phyloP scores from a whole-genome alignment of 495 filamentous ascomycete genomes.

The Parachaetomium inaequale region DNA sequence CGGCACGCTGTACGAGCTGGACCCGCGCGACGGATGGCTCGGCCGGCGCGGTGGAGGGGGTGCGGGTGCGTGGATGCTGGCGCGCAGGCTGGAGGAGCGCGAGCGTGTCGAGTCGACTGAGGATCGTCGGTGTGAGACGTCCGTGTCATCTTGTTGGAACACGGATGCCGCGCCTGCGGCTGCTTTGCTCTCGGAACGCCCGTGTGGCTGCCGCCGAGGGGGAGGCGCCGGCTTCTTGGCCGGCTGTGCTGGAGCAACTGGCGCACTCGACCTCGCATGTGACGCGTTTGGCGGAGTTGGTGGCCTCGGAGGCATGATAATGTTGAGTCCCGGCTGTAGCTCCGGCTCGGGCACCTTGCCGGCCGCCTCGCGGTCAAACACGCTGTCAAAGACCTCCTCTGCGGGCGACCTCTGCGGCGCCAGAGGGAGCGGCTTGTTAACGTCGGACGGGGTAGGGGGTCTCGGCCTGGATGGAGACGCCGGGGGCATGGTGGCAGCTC shows the following conservation, averaged over 20 bases:
- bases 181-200: slow-evolving; percentile 37
- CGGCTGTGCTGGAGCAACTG: slow-evolving; percentile 14
- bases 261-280: slow-evolving; percentile 23
- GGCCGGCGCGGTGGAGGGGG: slow-evolving; percentile 46
- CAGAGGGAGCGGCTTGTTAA: slow-evolving; percentile 50
- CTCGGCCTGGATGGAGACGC: slow-evolving; percentile 10
- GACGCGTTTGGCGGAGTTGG: slow-evolving; percentile 35
- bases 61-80: slow-evolving; percentile 35
- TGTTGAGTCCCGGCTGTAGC: slow-evolving; percentile 28
- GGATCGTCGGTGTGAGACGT: slow-evolving; percentile 37
- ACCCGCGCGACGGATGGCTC: slow-evolving; percentile 30
- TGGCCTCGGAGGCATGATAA: slow-evolving; percentile 28
- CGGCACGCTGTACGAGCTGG: slow-evolving; percentile 24
- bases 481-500: neutral
- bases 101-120: slow-evolving; percentile 45
- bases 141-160: slow-evolving; percentile 27
- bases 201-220: slow-evolving; percentile 46
- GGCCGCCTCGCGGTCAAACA: slow-evolving; percentile 45
- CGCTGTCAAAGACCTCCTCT: slow-evolving; percentile 38
- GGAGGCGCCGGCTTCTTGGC: slow-evolving; percentile 46
- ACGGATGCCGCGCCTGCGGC: slow-evolving; percentile 22
- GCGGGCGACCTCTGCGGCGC: slow-evolving; percentile 40
- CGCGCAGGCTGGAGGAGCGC: slow-evolving; percentile 39
- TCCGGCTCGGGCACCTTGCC: slow-evolving; percentile 43
- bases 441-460: slow-evolving; percentile 37